Evolutionary conservation across 1,284 basidiomycete species (phyloP).

Genomic region (Flammula alnicola): DNA sequence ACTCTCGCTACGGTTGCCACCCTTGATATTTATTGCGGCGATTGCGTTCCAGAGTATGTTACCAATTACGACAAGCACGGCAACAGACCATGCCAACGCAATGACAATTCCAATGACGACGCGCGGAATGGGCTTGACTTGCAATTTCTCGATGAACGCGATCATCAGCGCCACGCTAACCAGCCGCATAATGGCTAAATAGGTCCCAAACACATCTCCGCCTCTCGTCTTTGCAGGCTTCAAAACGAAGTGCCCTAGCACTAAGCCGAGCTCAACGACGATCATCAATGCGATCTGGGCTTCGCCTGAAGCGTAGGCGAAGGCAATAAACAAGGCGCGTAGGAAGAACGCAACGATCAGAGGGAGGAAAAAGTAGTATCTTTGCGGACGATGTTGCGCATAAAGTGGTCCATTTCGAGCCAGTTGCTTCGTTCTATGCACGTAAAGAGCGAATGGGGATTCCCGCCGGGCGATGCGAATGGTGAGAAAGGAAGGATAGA

Average conservation of each 20-base stretch:
- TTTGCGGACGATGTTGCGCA: constrained; percentile 55
- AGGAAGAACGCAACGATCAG: constrained; percentile 61
- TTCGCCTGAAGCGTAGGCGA: constrained; percentile 66
- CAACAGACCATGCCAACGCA: constrained; percentile 62
- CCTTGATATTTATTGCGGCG: constrained; percentile 2
- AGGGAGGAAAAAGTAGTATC: constrained; percentile 62
- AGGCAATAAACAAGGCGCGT: constrained; percentile 76
- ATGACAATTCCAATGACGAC: constrained; percentile 73
- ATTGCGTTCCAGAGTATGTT: constrained; percentile 51
- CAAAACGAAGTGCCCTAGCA: constrained; percentile 59
- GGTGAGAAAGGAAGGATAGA: constrained; percentile 49
- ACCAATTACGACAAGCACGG: constrained; percentile 62
- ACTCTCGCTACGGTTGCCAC: neutral
- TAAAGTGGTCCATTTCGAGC: constrained; percentile 54
- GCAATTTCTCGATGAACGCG: constrained; percentile 65
- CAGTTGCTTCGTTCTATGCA: constrained; percentile 35
- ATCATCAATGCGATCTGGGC: constrained; percentile 77
- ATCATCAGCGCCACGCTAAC: constrained; percentile 67
- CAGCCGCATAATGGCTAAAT: constrained; percentile 65
- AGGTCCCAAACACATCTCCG: constrained; percentile 66
- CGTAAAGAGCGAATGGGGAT: constrained; percentile 44
- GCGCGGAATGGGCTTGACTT: constrained; percentile 72
- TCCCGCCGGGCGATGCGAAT: constrained; percentile 46
- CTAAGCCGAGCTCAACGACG: constrained; percentile 66
- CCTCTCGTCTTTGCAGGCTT: constrained; percentile 61